phyloP scores from a whole-genome alignment of 129 eudicot genomes.

The Flaveria sonorensis region DNA sequence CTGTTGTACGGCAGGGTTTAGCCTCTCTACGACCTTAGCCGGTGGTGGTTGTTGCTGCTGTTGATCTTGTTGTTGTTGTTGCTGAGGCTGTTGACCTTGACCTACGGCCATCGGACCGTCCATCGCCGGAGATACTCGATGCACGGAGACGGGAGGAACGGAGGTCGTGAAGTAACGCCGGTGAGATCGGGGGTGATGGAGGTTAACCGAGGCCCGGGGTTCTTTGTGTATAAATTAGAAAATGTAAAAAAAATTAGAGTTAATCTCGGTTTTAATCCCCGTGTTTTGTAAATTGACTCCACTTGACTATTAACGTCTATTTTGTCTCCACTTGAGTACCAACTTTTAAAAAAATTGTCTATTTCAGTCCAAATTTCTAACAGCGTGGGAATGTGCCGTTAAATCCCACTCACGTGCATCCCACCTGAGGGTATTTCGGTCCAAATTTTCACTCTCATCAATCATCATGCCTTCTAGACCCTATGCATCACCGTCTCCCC shows the following conservation, averaged over 20 bases:
- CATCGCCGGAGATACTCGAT: conserved; percentile 32
- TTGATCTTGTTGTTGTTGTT: conserved; percentile 25
- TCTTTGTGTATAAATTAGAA: neutral
- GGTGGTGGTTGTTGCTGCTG: conserved; percentile 38
- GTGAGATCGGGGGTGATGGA: neutral
- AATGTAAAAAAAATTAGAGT: no score
- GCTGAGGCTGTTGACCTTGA: conserved; percentile 37
- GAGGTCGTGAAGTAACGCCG: neutral
- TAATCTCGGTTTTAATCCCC: no score
- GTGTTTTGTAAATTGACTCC: no score
- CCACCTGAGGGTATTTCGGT: no score
- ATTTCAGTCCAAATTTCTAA: no score
- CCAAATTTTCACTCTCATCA: conserved; percentile 8
- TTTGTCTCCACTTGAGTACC: no score
- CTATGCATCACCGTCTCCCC: conserved; percentile 36
- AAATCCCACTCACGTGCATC: no score
- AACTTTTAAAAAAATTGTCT: no score
- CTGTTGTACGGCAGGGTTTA: conserved; percentile 76
- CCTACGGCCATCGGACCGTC: conserved; percentile 46
- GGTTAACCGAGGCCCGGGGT: neutral
- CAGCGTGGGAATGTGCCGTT: no score
- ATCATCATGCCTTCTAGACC: conserved; percentile 68
- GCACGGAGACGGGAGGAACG: neutral
- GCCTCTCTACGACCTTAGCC: conserved; percentile 56
- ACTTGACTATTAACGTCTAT: no score